phyloP scores from a whole-genome alignment of 2,329 filamentous ascomycete genomes.

The Fusarium tjaetaba region DNA sequence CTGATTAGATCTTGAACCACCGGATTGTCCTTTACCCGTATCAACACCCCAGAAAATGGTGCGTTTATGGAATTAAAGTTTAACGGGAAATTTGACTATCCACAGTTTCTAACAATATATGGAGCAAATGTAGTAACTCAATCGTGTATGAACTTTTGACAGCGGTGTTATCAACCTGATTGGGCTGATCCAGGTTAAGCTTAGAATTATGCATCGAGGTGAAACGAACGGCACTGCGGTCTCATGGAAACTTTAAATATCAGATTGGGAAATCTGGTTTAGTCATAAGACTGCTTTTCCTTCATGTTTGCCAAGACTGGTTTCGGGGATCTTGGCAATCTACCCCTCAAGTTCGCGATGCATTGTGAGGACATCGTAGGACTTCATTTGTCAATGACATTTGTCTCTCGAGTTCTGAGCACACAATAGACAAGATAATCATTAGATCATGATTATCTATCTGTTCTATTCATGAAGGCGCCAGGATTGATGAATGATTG shows the following conservation, averaged over 20 bases:
- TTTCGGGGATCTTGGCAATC: background rate
- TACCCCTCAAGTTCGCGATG: background rate
- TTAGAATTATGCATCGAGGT: background rate
- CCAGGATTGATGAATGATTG: too few relatives aligned
- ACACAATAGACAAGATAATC: too few relatives aligned
- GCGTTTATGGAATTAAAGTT: accelerated
- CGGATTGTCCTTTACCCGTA: background rate
- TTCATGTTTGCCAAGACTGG: background rate
- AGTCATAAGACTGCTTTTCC: background rate
- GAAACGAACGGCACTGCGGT: background rate
- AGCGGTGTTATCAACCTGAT: background rate
- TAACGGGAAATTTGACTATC: accelerated
- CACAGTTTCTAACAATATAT: accelerated
- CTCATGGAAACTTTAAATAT: background rate
- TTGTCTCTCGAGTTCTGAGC: accelerated
- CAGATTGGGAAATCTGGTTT: background rate
- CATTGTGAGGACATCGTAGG: accelerated
- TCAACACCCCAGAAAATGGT: accelerated
- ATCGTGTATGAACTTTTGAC: background rate
- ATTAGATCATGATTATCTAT: too few relatives aligned
- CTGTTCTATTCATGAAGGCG: too few relatives aligned
- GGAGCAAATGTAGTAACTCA: accelerated
- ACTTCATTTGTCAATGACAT: accelerated
- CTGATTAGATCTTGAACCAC: background rate
- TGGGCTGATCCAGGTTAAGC: background rate